Evolutionary conservation across 352 stramenopile genomes (phyloP), one percentile per base, ranked within the genome.

Genomic region (Globisporangium ultimum): DNA sequence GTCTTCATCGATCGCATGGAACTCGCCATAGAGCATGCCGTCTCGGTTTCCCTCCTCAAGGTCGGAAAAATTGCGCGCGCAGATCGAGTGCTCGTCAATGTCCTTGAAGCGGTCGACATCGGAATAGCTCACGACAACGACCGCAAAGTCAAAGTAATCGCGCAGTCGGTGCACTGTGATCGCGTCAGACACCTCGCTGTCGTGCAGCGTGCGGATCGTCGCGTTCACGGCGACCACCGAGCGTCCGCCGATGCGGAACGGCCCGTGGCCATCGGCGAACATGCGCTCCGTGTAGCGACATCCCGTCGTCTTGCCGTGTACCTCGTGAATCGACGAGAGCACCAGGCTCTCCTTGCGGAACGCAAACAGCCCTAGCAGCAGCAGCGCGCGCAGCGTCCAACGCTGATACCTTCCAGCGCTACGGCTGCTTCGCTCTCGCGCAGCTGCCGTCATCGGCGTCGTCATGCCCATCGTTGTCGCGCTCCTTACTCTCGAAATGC

Each of bases 131-230:
- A 74, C 77, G 34, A 87, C 59, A 0, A 78, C 84, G 22, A 95
- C 66, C 43, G 66, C 81, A 67, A 92, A 89, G 46, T 93, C 72
- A 53, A 95, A 89, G 54, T 95, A 93, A 60, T 92, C 84, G 50
- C 68, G 68, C 46, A 93, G 64, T 43, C 77, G 69, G 32, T 82
- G 70, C 40, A 91, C 64, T 15, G 75, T 92, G 60, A 95, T 92
- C 32, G 73, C 59, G 58, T 91, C 73, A 9, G 75, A 67, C 45
- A 91, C 76, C 50, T 91, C 76, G 28, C 78, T 55, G 54, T 84
- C 71, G 1, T 59, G 49, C 17, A 93, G 54, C 22, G 78, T 60
- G 18, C 70, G 70, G 32, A 93, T 58, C 15, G 61, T 79, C 12
- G 76, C 80, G 51, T 80, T 67, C 12, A 93, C 63, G 0, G 47